A percentile compares a stretch with the other conserved stretches of the same genome.
These are phyloP conservation scores for Orbilia brochopaga DNA, from an alignment of 2,329 filamentous ascomycete species.

Conservation along the genomic window DNA sequence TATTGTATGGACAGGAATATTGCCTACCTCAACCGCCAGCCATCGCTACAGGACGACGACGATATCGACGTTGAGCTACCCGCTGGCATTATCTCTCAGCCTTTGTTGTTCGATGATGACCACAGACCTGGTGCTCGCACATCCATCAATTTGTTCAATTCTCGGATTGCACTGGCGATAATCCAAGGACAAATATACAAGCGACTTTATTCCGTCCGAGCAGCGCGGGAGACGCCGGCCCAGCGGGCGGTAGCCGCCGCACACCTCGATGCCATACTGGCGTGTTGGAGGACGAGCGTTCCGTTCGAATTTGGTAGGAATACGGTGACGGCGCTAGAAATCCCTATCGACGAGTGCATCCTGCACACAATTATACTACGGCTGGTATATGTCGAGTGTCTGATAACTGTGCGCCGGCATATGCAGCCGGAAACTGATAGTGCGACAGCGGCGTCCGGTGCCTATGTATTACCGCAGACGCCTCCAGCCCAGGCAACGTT, in stretches of 20 bases:
- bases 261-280: conserved; percentile 54
- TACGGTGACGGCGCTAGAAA: conserved; percentile 36
- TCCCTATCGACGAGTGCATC: conserved; percentile 51
- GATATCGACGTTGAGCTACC: conserved; percentile 58
- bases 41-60: conserved; percentile 69
- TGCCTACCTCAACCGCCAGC: conserved; percentile 66
- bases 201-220: conserved; percentile 52
- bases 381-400: conserved; percentile 55
- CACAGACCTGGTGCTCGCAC: conserved; percentile 3
- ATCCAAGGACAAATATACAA: conserved; percentile 55
- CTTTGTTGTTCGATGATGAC: conserved; percentile 8
- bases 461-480: too few relatives aligned
- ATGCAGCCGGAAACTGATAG: not conserved
- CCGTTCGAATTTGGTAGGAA: conserved; percentile 45
- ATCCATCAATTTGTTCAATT: conserved; percentile 48
- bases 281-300: conserved; percentile 53
- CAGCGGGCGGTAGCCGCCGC: conserved; percentile 51
- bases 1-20: conserved; percentile 71
- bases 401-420: conserved; percentile 45
- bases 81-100: conserved; percentile 31
- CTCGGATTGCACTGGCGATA: conserved; percentile 49
- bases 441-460: too few relatives aligned
- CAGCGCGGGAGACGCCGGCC: conserved; percentile 51
- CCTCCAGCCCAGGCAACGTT: too few relatives aligned
- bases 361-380: conserved; percentile 55